These are phyloP conservation scores for Venturia asperata DNA, from an alignment of 2,329 filamentous ascomycete species.

Conservation along the genomic window DNA sequence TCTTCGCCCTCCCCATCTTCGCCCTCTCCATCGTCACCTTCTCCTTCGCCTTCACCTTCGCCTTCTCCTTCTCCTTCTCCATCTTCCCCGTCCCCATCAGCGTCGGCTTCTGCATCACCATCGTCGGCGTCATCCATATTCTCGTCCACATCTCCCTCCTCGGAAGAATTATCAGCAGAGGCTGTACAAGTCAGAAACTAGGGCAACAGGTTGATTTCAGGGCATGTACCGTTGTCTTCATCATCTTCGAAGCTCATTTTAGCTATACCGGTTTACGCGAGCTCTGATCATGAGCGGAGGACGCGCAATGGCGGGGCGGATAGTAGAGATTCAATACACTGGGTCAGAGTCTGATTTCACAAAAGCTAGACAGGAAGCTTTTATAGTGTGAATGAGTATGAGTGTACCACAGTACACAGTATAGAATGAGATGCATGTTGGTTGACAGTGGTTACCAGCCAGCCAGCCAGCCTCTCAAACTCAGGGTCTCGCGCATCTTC, in stretches of 20 bases:
- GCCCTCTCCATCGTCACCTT: slow-evolving; percentile 31
- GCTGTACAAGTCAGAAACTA: neutral
- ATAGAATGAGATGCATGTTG: too few relatives aligned
- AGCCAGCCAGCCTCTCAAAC: neutral
- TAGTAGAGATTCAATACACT: neutral
- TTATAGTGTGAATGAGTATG: too few relatives aligned
- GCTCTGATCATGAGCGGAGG: neutral
- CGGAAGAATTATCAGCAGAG: slow-evolving; percentile 9
- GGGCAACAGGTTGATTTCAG: neutral
- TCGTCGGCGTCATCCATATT: slow-evolving; percentile 38
- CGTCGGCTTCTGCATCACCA: slow-evolving; percentile 34
- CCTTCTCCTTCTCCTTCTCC: slow-evolving; percentile 33
- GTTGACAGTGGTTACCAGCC: too few relatives aligned
- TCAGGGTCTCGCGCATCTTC: slow-evolving; percentile 3
- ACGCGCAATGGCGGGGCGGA: slow-evolving; percentile 1
- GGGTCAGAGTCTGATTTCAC: neutral
- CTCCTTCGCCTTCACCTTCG: slow-evolving; percentile 33
- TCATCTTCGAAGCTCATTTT: slow-evolving; percentile 18
- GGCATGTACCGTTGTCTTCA: slow-evolving; percentile 13
- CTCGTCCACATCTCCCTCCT: slow-evolving; percentile 39
- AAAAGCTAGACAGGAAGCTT: neutral
- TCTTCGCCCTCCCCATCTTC: slow-evolving; percentile 34
- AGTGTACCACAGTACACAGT: too few relatives aligned
- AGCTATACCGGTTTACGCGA: neutral
- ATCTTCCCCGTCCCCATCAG: slow-evolving; percentile 30